Percentiles rank a stretch among this genome's conserved stretches.
These are phyloP conservation scores for Suhomyces vadensis DNA, from an alignment of 805 yeast genomes.

Conservation along the genomic window DNA sequence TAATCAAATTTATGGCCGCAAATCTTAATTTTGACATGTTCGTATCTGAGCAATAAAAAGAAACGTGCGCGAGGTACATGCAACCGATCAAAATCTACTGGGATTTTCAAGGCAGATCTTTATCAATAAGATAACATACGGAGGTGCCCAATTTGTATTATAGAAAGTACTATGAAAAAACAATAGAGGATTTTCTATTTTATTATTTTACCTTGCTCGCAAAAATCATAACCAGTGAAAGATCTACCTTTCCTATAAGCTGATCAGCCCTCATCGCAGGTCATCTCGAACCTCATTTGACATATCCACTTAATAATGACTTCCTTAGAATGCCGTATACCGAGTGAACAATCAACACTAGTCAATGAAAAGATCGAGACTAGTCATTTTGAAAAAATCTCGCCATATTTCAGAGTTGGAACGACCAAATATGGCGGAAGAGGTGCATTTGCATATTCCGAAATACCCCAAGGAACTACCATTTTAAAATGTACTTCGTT, in stretches of 20 bases:
- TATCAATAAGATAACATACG: neutral
- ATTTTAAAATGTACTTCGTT: constrained; percentile 44
- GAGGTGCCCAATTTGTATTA: neutral
- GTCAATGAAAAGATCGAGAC: neutral
- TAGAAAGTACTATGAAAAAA: neutral
- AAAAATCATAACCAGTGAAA: too few species aligned
- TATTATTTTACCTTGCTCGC: too few species aligned
- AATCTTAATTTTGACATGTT: neutral
- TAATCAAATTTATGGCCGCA: too few species aligned
- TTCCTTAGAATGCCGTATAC: neutral
- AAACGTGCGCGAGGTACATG: neutral
- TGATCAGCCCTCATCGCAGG: too few species aligned
- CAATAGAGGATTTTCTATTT: neutral
- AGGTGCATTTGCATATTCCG: constrained; percentile 53
- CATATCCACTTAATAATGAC: neutral
- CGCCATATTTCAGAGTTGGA: constrained; percentile 33
- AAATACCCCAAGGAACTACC: constrained; percentile 42
- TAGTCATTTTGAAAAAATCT: constrained; percentile 15
- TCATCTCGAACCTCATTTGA: neutral
- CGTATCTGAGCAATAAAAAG: neutral
- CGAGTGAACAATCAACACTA: constrained; percentile 7
- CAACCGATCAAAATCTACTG: neutral
- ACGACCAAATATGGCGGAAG: constrained; percentile 56
- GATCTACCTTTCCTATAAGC: too few species aligned
- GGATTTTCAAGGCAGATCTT: neutral